A percentile compares a stretch with the other conserved stretches of the same genome.
Conservation (phyloP, 2,329 filamentous ascomycete species). For the Coccinonectria pachysandricola region DNA sequence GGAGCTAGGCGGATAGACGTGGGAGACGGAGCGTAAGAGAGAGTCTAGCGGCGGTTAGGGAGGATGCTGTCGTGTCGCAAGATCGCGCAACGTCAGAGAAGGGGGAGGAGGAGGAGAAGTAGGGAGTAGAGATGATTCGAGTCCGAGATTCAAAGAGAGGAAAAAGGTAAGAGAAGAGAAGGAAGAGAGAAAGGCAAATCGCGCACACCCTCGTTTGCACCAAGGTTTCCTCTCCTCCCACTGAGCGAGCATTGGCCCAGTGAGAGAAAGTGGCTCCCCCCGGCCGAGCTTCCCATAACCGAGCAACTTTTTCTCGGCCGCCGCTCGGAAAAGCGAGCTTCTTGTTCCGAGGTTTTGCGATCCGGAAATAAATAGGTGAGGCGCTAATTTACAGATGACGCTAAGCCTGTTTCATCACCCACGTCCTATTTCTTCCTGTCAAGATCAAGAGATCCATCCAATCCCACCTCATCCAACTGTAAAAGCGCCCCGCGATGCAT, state of each 20-base stretch:
- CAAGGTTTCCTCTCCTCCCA: conserved; percentile 8
- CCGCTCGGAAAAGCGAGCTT: conserved; percentile 13
- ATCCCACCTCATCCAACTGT: no score
- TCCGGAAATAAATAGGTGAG: no score
- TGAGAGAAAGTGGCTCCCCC: not conserved
- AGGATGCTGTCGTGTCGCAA: conserved; percentile 1
- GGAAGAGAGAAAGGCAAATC: conserved; percentile 14
- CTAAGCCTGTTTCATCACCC: no score
- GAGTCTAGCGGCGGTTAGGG: not conserved
- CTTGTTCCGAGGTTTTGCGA: conserved; percentile 18
- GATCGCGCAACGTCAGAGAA: conserved; percentile 2
- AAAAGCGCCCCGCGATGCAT: no score
- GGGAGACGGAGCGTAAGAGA: not conserved
- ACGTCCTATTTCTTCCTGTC: no score
- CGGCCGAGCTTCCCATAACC: conserved; percentile 7
- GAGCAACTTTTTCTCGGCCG: conserved; percentile 11
- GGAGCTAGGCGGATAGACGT: conserved; percentile 4
- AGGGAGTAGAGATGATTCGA: conserved; percentile 4
- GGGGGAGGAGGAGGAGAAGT: conserved; percentile 12
- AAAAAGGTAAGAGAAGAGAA: conserved; percentile 9
- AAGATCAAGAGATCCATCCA: no score
- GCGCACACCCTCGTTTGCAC: conserved; percentile 10
- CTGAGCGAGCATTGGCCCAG: conserved; percentile 15
- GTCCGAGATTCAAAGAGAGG: conserved; percentile 1
- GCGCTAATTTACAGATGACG: no score